phyloP scores from a whole-genome alignment of 1,139 yeast genomes.

The Taphrina betulina region DNA sequence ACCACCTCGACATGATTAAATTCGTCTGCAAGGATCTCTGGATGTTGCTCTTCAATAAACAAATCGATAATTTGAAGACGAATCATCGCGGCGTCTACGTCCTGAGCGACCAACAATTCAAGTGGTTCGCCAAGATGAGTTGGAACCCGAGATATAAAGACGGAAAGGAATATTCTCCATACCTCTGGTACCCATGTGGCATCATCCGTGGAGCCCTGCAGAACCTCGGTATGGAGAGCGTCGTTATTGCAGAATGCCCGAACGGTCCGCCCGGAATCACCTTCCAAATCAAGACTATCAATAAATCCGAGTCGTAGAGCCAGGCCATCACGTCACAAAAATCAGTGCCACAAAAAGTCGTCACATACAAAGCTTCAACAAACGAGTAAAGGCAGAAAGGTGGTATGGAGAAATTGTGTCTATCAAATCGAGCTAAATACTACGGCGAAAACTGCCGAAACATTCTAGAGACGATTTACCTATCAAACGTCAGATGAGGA shows the following conservation, averaged over 20 bases:
- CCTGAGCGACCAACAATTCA: constrained; percentile 65
- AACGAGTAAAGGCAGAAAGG: neutral
- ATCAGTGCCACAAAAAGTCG: neutral
- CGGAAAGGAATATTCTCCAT: constrained; percentile 40
- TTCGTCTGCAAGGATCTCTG: constrained; percentile 90
- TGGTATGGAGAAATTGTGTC: neutral
- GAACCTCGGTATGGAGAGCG: constrained; percentile 54
- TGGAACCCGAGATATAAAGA: constrained; percentile 44
- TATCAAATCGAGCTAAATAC: neutral
- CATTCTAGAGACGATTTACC: too few relatives aligned
- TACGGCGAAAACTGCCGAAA: neutral
- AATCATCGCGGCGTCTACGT: constrained; percentile 80
- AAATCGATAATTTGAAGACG: constrained; percentile 86
- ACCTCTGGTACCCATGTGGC: constrained; percentile 80
- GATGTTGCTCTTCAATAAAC: constrained; percentile 75
- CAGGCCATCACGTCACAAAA: too few relatives aligned
- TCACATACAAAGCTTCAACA: neutral
- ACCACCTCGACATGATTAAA: constrained; percentile 78
- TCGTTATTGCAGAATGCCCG: constrained; percentile 29
- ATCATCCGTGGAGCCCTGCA: constrained; percentile 74
- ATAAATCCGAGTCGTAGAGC: constrained; percentile 36
- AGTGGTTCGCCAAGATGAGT: constrained; percentile 57
- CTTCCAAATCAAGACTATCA: constrained; percentile 64
- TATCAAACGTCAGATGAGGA: too few relatives aligned
- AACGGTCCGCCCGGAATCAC: constrained; percentile 60